Percentiles rank a stretch among this genome's conserved stretches.
phyloP scores from a whole-genome alignment of 129 eudicot genomes.

The Flaveria brownii region DNA sequence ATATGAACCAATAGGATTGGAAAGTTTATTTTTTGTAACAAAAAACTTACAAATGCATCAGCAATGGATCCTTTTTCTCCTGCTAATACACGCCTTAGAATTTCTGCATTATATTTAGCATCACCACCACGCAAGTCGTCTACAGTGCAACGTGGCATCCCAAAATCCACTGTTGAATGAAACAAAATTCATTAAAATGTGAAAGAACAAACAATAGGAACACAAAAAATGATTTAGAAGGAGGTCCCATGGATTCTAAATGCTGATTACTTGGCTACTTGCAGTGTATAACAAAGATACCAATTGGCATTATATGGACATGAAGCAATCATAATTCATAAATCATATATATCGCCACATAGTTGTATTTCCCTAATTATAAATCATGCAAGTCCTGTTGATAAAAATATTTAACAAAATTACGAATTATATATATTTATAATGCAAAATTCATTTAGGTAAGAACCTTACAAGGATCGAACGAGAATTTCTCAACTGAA shows the following conservation, averaged over 20 bases:
- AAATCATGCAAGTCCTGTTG: background rate
- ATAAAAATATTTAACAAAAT: background rate
- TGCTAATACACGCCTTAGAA: slow-evolving; percentile 65
- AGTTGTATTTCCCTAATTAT: background rate
- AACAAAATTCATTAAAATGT: background rate
- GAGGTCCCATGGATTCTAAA: background rate
- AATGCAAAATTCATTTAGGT: background rate
- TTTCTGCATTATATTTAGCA: slow-evolving; percentile 73
- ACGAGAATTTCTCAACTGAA: slow-evolving; percentile 68
- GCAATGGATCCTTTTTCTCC: slow-evolving; percentile 89
- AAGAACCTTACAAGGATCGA: slow-evolving; percentile 80
- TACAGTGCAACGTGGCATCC: slow-evolving; percentile 86
- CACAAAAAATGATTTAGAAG: background rate
- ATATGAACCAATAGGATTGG: slow-evolving; percentile 1
- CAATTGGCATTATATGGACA: too few relatives aligned
- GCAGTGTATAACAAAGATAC: background rate
- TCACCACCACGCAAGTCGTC: slow-evolving; percentile 85
- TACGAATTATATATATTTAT: background rate
- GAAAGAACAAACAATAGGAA: background rate
- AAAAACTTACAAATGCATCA: slow-evolving; percentile 77
- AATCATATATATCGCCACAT: slow-evolving; percentile 6
- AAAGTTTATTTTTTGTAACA: background rate
- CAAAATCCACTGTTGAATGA: slow-evolving; percentile 68
- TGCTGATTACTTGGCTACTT: background rate
- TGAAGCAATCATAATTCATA: background rate